Evolutionary conservation across 805 yeast species (phyloP).

Genomic region (Yamadazyma insecticola): DNA sequence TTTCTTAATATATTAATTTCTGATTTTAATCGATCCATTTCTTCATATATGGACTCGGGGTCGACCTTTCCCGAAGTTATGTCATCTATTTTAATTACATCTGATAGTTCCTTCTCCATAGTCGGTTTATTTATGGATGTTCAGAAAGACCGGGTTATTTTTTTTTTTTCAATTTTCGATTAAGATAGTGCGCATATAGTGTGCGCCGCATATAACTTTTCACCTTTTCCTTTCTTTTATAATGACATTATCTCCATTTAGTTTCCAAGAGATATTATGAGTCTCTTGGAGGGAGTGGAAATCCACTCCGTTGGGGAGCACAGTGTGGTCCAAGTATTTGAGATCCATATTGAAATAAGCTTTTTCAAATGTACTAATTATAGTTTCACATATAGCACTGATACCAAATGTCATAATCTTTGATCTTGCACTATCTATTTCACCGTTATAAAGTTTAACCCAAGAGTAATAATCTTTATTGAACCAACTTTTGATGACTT

Average conservation of each 20-base stretch:
- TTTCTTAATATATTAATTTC: slow-evolving; percentile 40
- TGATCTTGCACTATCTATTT: slow-evolving; percentile 25
- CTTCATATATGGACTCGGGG: slow-evolving; percentile 39
- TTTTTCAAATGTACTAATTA: slow-evolving; percentile 23
- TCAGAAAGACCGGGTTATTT: no score
- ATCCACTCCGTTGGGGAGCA: slow-evolving; percentile 26
- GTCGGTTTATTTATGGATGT: neutral
- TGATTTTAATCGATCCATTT: slow-evolving; percentile 35
- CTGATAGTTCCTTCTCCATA: slow-evolving; percentile 20
- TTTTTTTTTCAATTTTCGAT: neutral
- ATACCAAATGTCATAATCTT: slow-evolving; percentile 43
- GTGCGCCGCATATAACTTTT: neutral
- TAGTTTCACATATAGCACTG: slow-evolving; percentile 22
- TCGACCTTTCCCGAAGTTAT: slow-evolving; percentile 39
- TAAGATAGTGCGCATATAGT: no score
- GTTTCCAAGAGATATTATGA: slow-evolving; percentile 27
- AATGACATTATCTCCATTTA: slow-evolving; percentile 19
- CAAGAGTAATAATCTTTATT: slow-evolving; percentile 25
- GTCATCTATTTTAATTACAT: slow-evolving; percentile 37
- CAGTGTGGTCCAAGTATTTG: slow-evolving; percentile 7
- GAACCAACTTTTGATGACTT: slow-evolving; percentile 23
- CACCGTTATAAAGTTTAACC: slow-evolving; percentile 26
- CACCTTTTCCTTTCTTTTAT: slow-evolving; percentile 12
- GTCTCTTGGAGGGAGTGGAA: slow-evolving; percentile 14
- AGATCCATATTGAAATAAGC: slow-evolving; percentile 35